Percentiles rank a stretch among this genome's conserved stretches.
These are phyloP conservation scores for Umbilicus rupestris DNA, from an alignment of 164 flowering plant species.

Conservation along the genomic window DNA sequence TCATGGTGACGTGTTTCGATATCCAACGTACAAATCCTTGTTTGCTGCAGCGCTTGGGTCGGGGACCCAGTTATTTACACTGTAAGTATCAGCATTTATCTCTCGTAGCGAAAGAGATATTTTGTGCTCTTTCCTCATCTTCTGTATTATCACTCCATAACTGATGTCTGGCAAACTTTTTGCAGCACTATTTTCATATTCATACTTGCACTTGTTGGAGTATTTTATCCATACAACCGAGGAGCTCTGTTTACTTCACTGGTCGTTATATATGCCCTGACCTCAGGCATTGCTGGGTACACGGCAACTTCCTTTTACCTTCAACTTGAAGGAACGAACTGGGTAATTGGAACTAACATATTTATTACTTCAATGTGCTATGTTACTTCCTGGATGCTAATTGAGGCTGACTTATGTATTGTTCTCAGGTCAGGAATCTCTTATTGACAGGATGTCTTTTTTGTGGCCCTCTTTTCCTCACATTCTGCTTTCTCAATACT, in stretches of 20 bases:
- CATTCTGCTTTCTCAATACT: slow-evolving; percentile 5
- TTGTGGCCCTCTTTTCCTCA: background rate
- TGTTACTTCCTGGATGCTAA: background rate
- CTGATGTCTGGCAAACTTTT: background rate
- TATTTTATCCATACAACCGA: background rate
- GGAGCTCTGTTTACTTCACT: background rate
- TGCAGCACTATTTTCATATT: background rate
- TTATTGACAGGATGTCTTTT: slow-evolving; percentile 4
- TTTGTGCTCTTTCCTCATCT: too few species aligned
- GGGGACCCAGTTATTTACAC: background rate
- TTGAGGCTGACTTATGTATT: background rate
- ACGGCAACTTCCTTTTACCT: background rate
- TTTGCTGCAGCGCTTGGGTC: slow-evolving; percentile 2
- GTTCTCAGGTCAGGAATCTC: background rate
- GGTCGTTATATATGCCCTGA: background rate
- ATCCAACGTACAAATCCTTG: background rate
- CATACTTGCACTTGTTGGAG: background rate
- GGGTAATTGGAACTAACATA: background rate
- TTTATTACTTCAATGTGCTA: background rate
- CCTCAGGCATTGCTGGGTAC: slow-evolving; percentile 1
- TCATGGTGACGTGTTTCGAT: background rate
- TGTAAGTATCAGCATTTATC: background rate
- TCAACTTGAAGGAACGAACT: slow-evolving; percentile 6
- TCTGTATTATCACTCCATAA: background rate
- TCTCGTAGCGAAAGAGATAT: background rate